Percentiles rank a stretch among this genome's conserved stretches.
phyloP scores from a whole-genome alignment of 257 asterid genomes.

The Leonotis leonurus region DNA sequence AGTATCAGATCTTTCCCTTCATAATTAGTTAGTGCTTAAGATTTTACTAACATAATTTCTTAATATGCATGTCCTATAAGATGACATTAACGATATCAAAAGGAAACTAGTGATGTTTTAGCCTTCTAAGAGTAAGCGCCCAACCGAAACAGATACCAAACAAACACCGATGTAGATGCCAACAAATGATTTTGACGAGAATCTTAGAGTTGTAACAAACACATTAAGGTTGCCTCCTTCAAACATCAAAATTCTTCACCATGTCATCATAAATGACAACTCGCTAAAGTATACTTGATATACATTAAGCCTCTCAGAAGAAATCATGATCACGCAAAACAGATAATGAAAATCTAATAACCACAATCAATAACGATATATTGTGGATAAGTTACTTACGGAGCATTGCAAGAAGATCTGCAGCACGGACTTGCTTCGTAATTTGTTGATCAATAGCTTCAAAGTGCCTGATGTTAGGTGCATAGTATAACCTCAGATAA shows the following conservation, averaged over 20 bases:
- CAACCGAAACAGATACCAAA: background rate
- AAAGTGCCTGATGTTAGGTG: slow-evolving; percentile 58
- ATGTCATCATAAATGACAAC: background rate
- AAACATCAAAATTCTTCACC: background rate
- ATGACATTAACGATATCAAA: too few relatives aligned
- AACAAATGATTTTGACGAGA: background rate
- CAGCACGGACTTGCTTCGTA: slow-evolving; percentile 46
- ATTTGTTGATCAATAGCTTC: slow-evolving; percentile 65
- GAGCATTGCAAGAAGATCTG: slow-evolving; percentile 55
- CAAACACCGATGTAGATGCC: background rate
- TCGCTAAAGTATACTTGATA: background rate
- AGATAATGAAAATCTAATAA: slow-evolving; percentile 2
- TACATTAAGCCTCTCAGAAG: background rate
- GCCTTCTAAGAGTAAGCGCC: slow-evolving; percentile 4
- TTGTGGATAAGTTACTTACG: slow-evolving; percentile 49
- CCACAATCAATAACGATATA: slow-evolving; percentile 7
- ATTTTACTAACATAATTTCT: background rate
- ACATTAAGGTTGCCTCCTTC: background rate
- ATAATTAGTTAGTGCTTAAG: background rate
- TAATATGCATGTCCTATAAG: too few relatives aligned
- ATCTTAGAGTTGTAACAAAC: background rate
- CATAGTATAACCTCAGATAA: slow-evolving; percentile 5
- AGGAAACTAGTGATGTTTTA: background rate
- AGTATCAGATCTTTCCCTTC: background rate
- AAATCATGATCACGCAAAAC: background rate